phyloP scores from a whole-genome alignment of 345 rosid genomes.

The Carallia pectinifolia region DNA sequence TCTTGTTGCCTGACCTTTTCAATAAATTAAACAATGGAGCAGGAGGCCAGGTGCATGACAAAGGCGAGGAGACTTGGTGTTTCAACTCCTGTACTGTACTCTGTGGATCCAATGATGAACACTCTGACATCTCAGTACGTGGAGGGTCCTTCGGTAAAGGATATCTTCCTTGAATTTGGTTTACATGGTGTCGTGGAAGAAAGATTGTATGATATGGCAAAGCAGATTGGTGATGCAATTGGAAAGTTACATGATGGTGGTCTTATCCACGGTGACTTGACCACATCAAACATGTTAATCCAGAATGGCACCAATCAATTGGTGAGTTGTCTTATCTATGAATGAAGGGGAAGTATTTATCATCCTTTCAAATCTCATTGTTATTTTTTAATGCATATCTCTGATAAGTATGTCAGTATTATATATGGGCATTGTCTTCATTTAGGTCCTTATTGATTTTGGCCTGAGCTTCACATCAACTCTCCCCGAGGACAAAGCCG shows the following conservation, averaged over 20 bases:
- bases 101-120: conserved; percentile 69
- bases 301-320: conserved; percentile 59
- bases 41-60: conserved; percentile 97
- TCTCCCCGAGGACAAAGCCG: conserved; percentile 94
- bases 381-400: no score
- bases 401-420: conserved; percentile 1
- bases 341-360: not conserved
- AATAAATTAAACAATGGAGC: conserved; percentile 14
- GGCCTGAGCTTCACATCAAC: conserved; percentile 93
- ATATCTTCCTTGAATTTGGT: conserved; percentile 79
- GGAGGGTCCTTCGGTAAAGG: conserved; percentile 82
- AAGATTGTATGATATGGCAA: conserved; percentile 63
- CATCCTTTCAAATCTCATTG: not conserved
- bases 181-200: conserved; percentile 61
- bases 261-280: conserved; percentile 91
- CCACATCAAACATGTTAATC: conserved; percentile 90
- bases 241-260: conserved; percentile 96
- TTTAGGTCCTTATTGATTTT: conserved; percentile 83
- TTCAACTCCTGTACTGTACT: conserved; percentile 72
- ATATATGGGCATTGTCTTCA: conserved; percentile 17
- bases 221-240: conserved; percentile 81
- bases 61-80: conserved; percentile 94
- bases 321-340: conserved; percentile 35
- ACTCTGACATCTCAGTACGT: conserved; percentile 78
- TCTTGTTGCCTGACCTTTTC: conserved; percentile 3